These are phyloP conservation scores for Aspergillus caelatus DNA, from an alignment of 2,329 filamentous ascomycete species.

Conservation along the genomic window DNA sequence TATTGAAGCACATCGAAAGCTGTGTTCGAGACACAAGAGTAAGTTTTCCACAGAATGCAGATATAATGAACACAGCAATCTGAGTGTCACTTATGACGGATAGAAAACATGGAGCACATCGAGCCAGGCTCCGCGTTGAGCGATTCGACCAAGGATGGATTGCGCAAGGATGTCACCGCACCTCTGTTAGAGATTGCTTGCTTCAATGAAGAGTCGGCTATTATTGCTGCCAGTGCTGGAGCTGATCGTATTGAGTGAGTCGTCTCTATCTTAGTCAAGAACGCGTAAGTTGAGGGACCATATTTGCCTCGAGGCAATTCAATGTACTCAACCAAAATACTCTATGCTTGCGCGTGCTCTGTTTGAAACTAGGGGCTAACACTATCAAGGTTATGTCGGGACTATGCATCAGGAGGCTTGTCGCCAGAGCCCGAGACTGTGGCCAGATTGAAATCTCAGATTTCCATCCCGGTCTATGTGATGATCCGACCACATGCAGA, in stretches of 20 bases:
- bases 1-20: neutral
- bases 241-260: constrained; percentile 56
- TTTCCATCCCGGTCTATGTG: constrained; percentile 50
- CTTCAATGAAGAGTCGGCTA: constrained; percentile 50
- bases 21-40: neutral
- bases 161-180: neutral
- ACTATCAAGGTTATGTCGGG: constrained; percentile 23
- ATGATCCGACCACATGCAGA: constrained; percentile 58
- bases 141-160: neutral
- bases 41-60: neutral
- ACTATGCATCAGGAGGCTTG: constrained; percentile 22
- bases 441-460: constrained; percentile 26
- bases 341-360: neutral
- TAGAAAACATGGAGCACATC: neutral
- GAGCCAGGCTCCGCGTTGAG: neutral
- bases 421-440: constrained; percentile 24
- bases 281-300: constrained; percentile 32
- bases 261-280: constrained; percentile 27
- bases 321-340: neutral
- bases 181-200: constrained; percentile 50
- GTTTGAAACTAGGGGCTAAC: neutral
- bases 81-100: neutral
- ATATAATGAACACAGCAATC: neutral
- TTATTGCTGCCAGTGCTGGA: constrained; percentile 45
- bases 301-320: neutral